Percentiles rank a stretch among this genome's conserved stretches.
Evolutionary conservation across 805 yeast species (phyloP).

Genomic region (Lipomyces lipofer): DNA sequence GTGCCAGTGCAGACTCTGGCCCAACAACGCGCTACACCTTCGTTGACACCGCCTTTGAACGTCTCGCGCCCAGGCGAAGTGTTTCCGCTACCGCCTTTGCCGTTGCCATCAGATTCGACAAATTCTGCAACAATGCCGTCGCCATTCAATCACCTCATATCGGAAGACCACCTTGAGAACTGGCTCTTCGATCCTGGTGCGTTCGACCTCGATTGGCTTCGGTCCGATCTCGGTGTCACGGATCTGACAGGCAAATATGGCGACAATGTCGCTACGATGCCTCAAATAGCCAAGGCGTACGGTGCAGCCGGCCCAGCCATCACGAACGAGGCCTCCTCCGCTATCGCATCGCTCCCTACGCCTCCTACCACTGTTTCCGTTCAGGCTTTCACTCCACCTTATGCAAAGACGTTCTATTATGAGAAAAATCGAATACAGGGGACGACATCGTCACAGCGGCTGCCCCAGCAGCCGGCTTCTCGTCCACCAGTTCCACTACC

Average conservation of each 20-base stretch:
- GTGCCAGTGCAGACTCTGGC: too few relatives aligned
- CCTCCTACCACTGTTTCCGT: not conserved
- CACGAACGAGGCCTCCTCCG: not conserved
- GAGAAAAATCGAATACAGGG: not conserved
- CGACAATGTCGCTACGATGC: not conserved
- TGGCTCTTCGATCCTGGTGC: constrained; percentile 22
- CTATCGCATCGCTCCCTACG: constrained; percentile 7
- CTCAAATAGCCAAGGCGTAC: not conserved
- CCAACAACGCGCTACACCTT: not conserved
- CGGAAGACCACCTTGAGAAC: constrained; percentile 9
- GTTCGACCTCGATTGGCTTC: constrained; percentile 25
- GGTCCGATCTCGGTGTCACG: constrained; percentile 14
- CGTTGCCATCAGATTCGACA: not conserved
- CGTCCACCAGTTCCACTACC: not conserved
- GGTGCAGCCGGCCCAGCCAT: not conserved
- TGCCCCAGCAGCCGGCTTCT: not conserved
- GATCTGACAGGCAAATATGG: not conserved
- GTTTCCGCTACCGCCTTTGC: constrained; percentile 3
- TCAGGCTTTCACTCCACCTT: not conserved
- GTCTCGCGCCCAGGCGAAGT: not conserved
- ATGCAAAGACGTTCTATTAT: not conserved
- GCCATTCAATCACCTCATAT: constrained; percentile 3
- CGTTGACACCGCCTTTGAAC: not conserved
- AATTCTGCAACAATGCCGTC: not conserved
- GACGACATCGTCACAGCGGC: not conserved